A percentile compares a stretch with the other conserved stretches of the same genome.
Evolutionary conservation across 257 asterid species (phyloP).

Genomic region (Prunella vulgaris): DNA sequence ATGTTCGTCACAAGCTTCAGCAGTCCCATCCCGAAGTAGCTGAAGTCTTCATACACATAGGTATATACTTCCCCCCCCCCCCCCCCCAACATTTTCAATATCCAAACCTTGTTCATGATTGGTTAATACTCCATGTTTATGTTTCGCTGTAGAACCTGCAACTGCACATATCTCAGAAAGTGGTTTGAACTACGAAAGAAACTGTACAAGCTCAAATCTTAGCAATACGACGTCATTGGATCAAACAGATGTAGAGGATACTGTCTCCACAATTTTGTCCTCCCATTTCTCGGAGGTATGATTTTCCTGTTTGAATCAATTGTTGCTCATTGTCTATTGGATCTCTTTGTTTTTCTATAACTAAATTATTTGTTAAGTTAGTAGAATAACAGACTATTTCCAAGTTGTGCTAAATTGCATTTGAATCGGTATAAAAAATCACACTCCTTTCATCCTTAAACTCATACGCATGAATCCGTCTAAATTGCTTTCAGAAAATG

Average conservation of each 20-base stretch:
- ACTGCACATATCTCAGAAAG: constrained; percentile 33
- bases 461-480: not conserved
- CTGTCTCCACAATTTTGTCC: constrained; percentile 47
- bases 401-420: not conserved
- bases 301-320: not conserved
- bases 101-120: not conserved
- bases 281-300: constrained; percentile 64
- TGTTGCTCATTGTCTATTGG: not conserved
- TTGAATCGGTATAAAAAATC: not conserved
- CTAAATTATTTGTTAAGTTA: no score
- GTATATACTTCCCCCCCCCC: constrained; percentile 27
- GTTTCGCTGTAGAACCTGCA: constrained; percentile 55
- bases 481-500: constrained; percentile 54
- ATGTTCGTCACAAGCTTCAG: constrained; percentile 68
- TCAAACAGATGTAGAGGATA: constrained; percentile 45
- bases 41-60: constrained; percentile 91
- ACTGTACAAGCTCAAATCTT: constrained; percentile 20
- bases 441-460: not conserved
- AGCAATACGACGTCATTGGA: constrained; percentile 27
- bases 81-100: not conserved
- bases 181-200: constrained; percentile 22
- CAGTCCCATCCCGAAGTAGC: constrained; percentile 74
- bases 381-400: not conserved
- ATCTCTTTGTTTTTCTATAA: not conserved
- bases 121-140: constrained; percentile 6